Percentiles rank a stretch among this genome's conserved stretches.
Conservation (phyloP, 179 eudicot species). For the Beta lomatogona region DNA sequence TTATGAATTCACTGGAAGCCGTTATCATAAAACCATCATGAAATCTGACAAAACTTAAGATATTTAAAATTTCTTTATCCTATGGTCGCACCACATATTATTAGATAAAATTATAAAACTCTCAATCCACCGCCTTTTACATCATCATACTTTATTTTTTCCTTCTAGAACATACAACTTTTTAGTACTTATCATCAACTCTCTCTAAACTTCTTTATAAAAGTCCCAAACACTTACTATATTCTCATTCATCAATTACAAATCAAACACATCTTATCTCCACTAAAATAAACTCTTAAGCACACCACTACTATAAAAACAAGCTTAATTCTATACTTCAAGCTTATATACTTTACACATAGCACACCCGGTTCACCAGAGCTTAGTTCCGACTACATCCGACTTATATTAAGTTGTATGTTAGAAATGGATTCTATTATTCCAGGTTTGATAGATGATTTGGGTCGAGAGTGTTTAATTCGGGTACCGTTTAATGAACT, state of each 20-base stretch:
- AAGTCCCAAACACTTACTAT: neutral
- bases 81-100: conserved; percentile 4
- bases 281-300: neutral
- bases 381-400: too few relatives aligned
- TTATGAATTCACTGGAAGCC: neutral
- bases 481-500: conserved; percentile 46
- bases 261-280: neutral
- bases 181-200: neutral
- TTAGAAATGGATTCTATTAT: conserved; percentile 47
- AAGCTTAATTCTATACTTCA: neutral
- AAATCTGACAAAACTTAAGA: conserved; percentile 6
- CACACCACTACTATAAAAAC: too few relatives aligned
- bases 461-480: conserved; percentile 62
- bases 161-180: neutral
- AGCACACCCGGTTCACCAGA: too few relatives aligned
- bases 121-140: neutral
- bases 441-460: conserved; percentile 58
- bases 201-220: neutral
- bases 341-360: neutral
- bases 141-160: too few relatives aligned
- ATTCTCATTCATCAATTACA: neutral
- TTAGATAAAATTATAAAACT: too few relatives aligned
- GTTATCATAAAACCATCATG: neutral
- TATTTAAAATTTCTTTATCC: neutral
- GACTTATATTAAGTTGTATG: too few relatives aligned